Evolutionary conservation across 768 basidiomycete genomes (phyloP), one percentile per base, ranked within the genome.

Genomic region (Hygrocybe punicea): DNA sequence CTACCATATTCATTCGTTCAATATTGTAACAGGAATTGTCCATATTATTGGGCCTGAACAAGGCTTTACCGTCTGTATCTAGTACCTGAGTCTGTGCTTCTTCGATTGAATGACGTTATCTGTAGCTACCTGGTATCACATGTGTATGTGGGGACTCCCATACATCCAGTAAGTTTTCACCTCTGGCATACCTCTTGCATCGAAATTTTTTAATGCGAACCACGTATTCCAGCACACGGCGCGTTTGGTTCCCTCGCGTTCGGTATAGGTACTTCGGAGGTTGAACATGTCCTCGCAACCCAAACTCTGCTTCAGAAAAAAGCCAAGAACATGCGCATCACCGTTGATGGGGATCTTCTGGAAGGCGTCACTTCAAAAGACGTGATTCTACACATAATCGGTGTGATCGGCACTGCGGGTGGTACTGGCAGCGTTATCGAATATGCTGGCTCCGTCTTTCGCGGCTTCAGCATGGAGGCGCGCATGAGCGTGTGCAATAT

Each of bases 11-110:
- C n/a, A 55, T 40, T 36, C 14, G 8, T 7, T 36, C 36, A 29
- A n/a, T 16, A 37, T 44, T 39, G 19, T n/a, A n/a, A 17, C 60
- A 89, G 88, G 85, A 57, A 91, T 89, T 60, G 88, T 91, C 6
- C 91, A 95, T 71, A 79, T 95, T 60, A 95, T 95, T 66, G 93
- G 92, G 45, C 93, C 93, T 50, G 93, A 95, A 68, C 93, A 95
- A 76, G 93, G 93, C 37, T 95, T 95, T 69, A 94, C 93, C 46
- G 85, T 85, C 66, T 23, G 29, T 44, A 53, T 13, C 17, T 51
- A 55, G 37, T 16, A 24, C 25, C 40, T 47, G 25, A 21, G 40
- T 34, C 16, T 2, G n/a, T 35, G 5, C 37, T 55, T 16, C 17
- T 9, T 13, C 37, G 9, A 33, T 54, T 17, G 60, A 56, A 8